These are phyloP conservation scores for Aspergillus oerlinghausenensis DNA, from an alignment of 2,329 filamentous ascomycete species.

Conservation along the genomic window DNA sequence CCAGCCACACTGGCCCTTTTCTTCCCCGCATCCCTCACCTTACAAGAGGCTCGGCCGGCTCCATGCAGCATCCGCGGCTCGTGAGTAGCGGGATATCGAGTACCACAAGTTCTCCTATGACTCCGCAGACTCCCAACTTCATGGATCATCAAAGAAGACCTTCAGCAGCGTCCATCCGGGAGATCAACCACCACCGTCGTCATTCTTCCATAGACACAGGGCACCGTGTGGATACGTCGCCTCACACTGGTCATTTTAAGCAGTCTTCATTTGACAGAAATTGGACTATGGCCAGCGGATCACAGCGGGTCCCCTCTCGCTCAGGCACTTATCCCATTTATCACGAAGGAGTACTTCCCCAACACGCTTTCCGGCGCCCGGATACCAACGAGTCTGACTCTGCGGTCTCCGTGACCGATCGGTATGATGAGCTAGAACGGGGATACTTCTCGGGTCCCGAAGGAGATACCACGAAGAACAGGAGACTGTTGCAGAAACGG, in stretches of 20 bases:
- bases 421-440: constrained; percentile 64
- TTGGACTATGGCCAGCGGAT: constrained; percentile 50
- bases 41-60: constrained; percentile 20
- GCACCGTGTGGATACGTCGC: constrained; percentile 26
- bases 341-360: constrained; percentile 14
- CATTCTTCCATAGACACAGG: constrained; percentile 82
- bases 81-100: constrained; percentile 22
- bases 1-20: constrained; percentile 34
- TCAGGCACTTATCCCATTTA: constrained; percentile 30
- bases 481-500: constrained; percentile 78
- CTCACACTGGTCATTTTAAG: constrained; percentile 46
- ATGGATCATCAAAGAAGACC: constrained; percentile 50
- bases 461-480: constrained; percentile 63
- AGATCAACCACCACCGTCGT: constrained; percentile 76
- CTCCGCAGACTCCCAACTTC: constrained; percentile 41
- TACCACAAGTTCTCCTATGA: constrained; percentile 41
- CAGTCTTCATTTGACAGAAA: constrained; percentile 55
- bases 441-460: constrained; percentile 94
- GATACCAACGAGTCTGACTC: constrained; percentile 29
- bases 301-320: constrained; percentile 29
- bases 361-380: constrained; percentile 15
- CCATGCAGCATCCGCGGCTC: constrained; percentile 28
- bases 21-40: constrained; percentile 41
- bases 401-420: constrained; percentile 25
- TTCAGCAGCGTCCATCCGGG: constrained; percentile 76